phyloP scores from a whole-genome alignment of 1,284 basidiomycete genomes.

The Ceratorhiza oryzae-sativae region DNA sequence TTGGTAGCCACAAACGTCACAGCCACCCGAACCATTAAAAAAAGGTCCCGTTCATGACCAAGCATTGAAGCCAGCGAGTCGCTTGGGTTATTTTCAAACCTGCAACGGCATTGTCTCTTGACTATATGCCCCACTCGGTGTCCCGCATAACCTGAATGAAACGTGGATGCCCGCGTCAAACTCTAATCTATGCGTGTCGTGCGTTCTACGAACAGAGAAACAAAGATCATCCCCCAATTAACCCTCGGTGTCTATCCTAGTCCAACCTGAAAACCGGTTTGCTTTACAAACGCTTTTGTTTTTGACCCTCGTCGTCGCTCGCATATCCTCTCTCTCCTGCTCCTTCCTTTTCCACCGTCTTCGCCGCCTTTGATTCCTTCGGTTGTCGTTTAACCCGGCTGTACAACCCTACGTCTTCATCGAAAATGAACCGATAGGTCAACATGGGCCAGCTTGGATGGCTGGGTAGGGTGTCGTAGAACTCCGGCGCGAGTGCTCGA shows the following conservation, averaged over 20 bases:
- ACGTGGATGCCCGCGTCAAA: neutral
- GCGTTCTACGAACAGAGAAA: neutral
- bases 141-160: too few relatives aligned
- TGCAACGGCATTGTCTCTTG: too few relatives aligned
- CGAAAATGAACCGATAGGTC: slow-evolving; percentile 91
- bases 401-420: slow-evolving; percentile 77
- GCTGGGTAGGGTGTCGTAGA: slow-evolving; percentile 86
- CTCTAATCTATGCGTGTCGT: neutral
- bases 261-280: neutral
- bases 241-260: neutral
- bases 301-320: slow-evolving; percentile 13
- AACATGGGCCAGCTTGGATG: slow-evolving; percentile 96
- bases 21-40: too few relatives aligned
- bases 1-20: too few relatives aligned
- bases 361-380: slow-evolving; percentile 31
- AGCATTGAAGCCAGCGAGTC: too few relatives aligned
- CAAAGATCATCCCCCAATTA: neutral
- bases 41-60: too few relatives aligned
- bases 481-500: slow-evolving; percentile 85
- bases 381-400: slow-evolving; percentile 55
- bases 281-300: neutral
- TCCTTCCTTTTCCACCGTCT: neutral
- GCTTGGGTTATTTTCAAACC: too few relatives aligned
- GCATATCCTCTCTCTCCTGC: slow-evolving; percentile 24
- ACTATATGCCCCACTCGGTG: too few relatives aligned